Evolutionary conservation across 306 rosid genomes (phyloP).

Genomic region (Rosa chinensis): DNA sequence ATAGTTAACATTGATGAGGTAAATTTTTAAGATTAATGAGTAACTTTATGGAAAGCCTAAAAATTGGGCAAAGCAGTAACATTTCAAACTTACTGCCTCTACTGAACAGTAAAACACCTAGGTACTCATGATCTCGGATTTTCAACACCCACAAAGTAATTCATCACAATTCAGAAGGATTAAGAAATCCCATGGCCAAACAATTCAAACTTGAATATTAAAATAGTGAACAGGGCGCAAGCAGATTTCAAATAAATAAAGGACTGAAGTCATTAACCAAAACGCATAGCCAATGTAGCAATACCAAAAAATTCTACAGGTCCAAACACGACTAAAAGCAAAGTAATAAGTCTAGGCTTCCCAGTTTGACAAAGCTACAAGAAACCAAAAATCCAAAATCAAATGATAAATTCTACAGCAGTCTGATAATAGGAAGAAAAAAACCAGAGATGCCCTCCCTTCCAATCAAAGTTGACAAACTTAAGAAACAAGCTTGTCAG

Average conservation of each 20-base stretch:
- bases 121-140: no score
- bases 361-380: not conserved
- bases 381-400: not conserved
- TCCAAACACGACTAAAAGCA: not conserved
- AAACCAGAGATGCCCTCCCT: not conserved
- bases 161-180: no score
- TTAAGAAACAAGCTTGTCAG: constrained; percentile 49
- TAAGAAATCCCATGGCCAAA: no score
- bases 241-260: not conserved
- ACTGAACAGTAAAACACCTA: no score
- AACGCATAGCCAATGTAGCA: not conserved
- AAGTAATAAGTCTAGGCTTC: not conserved
- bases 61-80: no score
- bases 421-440: not conserved
- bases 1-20: no score
- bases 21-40: no score
- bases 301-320: not conserved
- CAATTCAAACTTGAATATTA: not conserved
- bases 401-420: not conserved
- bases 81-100: no score
- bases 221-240: not conserved
- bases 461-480: not conserved
- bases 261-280: not conserved
- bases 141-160: no score
- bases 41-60: no score